phyloP scores from a whole-genome alignment of 1,284 basidiomycete species.

The Ustilago bromivora region DNA sequence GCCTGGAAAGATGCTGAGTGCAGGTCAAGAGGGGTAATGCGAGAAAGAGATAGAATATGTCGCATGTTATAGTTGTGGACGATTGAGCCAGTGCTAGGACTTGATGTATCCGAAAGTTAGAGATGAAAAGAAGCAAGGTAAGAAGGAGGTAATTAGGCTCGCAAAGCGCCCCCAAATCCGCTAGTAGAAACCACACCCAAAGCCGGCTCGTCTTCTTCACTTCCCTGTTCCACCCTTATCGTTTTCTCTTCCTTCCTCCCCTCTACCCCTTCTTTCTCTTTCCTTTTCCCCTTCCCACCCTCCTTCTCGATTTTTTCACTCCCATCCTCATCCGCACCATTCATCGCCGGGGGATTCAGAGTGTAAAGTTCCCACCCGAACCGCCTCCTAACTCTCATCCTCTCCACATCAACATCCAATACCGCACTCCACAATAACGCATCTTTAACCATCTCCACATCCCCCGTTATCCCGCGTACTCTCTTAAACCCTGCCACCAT shows the following conservation, averaged over 20 bases:
- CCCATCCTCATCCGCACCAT: not conserved
- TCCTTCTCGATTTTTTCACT: conserved; percentile 1
- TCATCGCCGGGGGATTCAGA: not conserved
- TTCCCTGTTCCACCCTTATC: not conserved
- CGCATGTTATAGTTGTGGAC: too few species aligned
- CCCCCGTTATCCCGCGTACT: conserved; percentile 41
- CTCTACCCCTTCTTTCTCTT: not conserved
- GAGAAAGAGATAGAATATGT: too few species aligned
- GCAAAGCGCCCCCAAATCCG: conserved; percentile 32
- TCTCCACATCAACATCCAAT: conserved; percentile 52
- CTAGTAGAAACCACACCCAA: conserved; percentile 38
- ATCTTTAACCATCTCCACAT: conserved; percentile 38
- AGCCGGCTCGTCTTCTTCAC: conserved; percentile 18
- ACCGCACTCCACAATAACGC: conserved; percentile 45
- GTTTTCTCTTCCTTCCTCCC: too few species aligned
- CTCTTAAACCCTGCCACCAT: conserved; percentile 60
- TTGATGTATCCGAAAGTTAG: not conserved
- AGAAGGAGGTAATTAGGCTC: not conserved
- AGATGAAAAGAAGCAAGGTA: not conserved
- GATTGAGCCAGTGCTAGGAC: too few species aligned
- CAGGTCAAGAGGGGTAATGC: too few species aligned
- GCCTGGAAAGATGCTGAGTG: too few species aligned
- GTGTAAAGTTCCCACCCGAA: conserved; percentile 56
- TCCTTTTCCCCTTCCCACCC: not conserved
- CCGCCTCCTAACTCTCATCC: conserved; percentile 43